Percentiles rank a stretch among this genome's conserved stretches.
Conservation (phyloP, 2,329 filamentous ascomycete species). For the Neodidymelliopsis sp. region DNA sequence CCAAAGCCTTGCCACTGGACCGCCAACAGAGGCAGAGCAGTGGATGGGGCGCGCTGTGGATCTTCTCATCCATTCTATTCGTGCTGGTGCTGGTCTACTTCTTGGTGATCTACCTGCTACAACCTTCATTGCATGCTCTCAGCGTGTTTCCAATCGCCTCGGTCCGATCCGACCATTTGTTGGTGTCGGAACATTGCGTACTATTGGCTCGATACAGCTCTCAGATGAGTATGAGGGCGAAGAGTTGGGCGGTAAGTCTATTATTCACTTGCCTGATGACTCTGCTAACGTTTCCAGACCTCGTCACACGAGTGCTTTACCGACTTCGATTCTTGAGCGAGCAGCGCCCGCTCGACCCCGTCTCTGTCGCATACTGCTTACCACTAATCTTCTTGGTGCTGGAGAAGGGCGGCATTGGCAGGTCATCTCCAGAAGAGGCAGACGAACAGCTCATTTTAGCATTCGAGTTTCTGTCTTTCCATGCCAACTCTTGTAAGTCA, state of each 20-base stretch:
- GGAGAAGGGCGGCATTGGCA: conserved; percentile 78
- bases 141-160: conserved; percentile 76
- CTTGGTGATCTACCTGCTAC: conserved; percentile 80
- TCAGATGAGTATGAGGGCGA: conserved; percentile 77
- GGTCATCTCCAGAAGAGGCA: conserved; percentile 72
- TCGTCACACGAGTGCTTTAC: conserved; percentile 89
- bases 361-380: conserved; percentile 86
- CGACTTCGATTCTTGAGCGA: conserved; percentile 88
- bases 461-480: conserved; percentile 86
- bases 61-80: conserved; percentile 75
- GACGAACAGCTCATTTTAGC: conserved; percentile 91
- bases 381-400: conserved; percentile 83
- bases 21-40: conserved; percentile 84
- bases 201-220: conserved; percentile 76
- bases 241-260: conserved; percentile 67
- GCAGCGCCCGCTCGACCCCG: conserved; percentile 89
- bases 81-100: conserved; percentile 81
- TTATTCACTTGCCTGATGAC: background rate
- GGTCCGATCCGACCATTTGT: conserved; percentile 82
- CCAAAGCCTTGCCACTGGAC: conserved; percentile 79
- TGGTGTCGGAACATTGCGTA: conserved; percentile 84
- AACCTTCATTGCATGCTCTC: conserved; percentile 80
- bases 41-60: conserved; percentile 88
- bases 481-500: conserved; percentile 74
- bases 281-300: conserved; percentile 30